Percentiles rank a stretch among this genome's conserved stretches.
These are phyloP conservation scores for Tubosaeta sp. DNA, from an alignment of 768 basidiomycete species.

Conservation along the genomic window DNA sequence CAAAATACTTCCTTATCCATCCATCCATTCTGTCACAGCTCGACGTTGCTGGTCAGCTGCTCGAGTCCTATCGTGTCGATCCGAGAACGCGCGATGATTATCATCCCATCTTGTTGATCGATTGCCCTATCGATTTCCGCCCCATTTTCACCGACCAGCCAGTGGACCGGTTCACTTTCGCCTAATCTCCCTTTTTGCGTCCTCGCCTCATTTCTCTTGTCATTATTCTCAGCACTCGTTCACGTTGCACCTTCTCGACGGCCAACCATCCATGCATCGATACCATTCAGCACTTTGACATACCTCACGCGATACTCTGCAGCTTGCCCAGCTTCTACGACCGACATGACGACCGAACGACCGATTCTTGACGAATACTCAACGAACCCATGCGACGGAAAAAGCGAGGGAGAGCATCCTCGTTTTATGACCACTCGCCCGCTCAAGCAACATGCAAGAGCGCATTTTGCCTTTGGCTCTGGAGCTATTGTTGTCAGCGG, in stretches of 20 bases:
- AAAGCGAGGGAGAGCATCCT: conserved; percentile 20
- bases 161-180: conserved; percentile 27
- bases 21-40: conserved; percentile 29
- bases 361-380: conserved; percentile 35
- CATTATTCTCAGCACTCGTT: conserved; percentile 19
- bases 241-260: conserved; percentile 20
- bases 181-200: conserved; percentile 23
- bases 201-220: conserved; percentile 10
- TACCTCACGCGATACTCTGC: conserved; percentile 15
- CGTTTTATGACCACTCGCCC: conserved; percentile 19
- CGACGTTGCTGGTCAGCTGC: conserved; percentile 39
- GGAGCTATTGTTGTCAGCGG: conserved; percentile 20
- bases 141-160: conserved; percentile 18
- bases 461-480: conserved; percentile 12
- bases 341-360: conserved; percentile 30
- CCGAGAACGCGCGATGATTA: conserved; percentile 31
- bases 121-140: conserved; percentile 33
- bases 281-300: conserved; percentile 17
- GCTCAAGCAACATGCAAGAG: conserved; percentile 7
- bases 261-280: conserved; percentile 23
- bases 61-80: conserved; percentile 29
- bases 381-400: conserved; percentile 29
- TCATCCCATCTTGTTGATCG: conserved; percentile 44
- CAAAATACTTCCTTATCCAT: conserved; percentile 15
- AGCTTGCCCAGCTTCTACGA: conserved; percentile 26